Evolutionary conservation across 345 rosid species (phyloP).

Genomic region (Dimocarpus longan): DNA sequence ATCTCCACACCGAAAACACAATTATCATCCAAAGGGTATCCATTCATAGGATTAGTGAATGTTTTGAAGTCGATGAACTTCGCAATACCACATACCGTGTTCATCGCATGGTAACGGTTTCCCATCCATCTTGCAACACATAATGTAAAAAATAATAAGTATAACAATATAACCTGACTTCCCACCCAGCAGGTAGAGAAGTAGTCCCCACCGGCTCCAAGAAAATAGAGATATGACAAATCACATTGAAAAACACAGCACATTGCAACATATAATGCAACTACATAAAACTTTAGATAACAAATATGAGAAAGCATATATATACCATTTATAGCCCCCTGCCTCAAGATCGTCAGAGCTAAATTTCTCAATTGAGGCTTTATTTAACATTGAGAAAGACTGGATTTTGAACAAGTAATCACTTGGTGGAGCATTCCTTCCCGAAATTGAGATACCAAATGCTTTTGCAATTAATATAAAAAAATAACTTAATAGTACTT

Average conservation of each 20-base stretch:
- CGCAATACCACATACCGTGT: not conserved
- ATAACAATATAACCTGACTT: not conserved
- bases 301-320: too few species aligned
- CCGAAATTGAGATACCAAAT: not conserved
- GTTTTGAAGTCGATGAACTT: not conserved
- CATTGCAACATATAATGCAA: too few species aligned
- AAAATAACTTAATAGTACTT: too few species aligned
- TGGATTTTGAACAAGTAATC: too few species aligned
- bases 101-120: not conserved
- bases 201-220: not conserved
- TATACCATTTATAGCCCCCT: constrained; percentile 3
- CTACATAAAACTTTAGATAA: not conserved
- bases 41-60: not conserved
- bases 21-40: not conserved
- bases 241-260: not conserved
- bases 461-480: too few species aligned
- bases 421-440: too few species aligned
- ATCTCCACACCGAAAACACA: not conserved
- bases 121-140: not conserved
- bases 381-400: not conserved
- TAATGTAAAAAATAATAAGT: not conserved
- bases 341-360: not conserved
- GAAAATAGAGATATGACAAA: not conserved
- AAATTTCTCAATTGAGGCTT: too few species aligned
- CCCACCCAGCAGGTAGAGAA: too few species aligned